Evolutionary conservation across 2,329 filamentous ascomycete species (phyloP), one percentile per base, ranked within the genome.

Genomic region (Epicoccum nigrum): DNA sequence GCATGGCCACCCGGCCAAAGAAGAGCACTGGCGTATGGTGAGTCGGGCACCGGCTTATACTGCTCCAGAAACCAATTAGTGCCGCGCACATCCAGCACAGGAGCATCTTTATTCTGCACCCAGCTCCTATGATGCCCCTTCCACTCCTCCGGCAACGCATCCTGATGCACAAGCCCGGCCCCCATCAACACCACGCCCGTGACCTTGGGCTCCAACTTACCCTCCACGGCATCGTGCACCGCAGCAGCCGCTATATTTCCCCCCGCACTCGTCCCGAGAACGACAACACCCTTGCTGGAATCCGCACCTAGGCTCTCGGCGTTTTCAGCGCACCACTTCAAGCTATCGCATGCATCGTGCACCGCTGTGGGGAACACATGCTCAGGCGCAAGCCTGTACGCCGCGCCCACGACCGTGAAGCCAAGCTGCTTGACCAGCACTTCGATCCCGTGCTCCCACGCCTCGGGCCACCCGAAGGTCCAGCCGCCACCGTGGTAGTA

Each of bases 401-500:
- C 72, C 6, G 73, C 63, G 32, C 58, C 69, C 49, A 68, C 71
- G 7, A 71, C 63, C 54, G 32, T 21, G 7, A 38, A 23, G 1
- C 31, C 51, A 15, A 42, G 27, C 19, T 45, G 33, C n/a, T 45
- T 33, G 11, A 33, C 43, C 12, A 55, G 21, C 12, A 25, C 21
- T 19, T 70, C 58, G 33, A 70, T 57, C 6, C 71, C 68, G 27
- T 74, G 71, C 48, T 75, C 70, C 13, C 74, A 75, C 35, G 76
- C 71, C 35, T 76, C 67, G 7, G 74, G 68, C n/a, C 60, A 62
- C 12, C 72, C 72, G 20, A 75, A 64, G 1, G 71, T 74, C 54
- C 73, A 76, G 1, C 73, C 71, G 7, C 71, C 72, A 8, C 72
- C 69, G 45, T 76, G 74, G 46, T 75, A 69, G 51, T 75, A 74